Conservation (phyloP, 2,329 filamentous ascomycete genomes). For the Cordyceps fumosorosea region DNA sequence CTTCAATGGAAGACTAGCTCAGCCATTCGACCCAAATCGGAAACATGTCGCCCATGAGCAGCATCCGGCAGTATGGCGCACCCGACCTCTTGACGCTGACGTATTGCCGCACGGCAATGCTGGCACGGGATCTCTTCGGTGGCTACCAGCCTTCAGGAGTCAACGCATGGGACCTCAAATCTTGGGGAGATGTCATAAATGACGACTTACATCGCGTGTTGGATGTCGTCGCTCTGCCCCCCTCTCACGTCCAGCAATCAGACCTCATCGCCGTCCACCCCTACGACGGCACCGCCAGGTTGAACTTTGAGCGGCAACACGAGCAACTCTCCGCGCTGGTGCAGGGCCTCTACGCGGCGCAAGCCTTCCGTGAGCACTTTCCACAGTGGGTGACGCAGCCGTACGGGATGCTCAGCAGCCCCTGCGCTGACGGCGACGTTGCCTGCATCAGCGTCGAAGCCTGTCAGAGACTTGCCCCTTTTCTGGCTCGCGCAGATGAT, state of each 20-base stretch:
- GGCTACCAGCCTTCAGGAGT: background rate
- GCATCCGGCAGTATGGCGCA: background rate
- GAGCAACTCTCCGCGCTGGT: background rate
- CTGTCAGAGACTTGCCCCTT: background rate
- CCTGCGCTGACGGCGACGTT: background rate
- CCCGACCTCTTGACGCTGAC: background rate
- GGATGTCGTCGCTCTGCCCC: background rate
- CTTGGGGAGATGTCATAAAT: background rate
- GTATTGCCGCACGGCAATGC: background rate
- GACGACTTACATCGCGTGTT: background rate
- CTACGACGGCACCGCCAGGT: background rate
- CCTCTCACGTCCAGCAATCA: background rate
- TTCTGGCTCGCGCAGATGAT: background rate
- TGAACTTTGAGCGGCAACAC: background rate
- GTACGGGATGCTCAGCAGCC: background rate
- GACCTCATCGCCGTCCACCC: background rate
- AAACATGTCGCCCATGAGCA: background rate
- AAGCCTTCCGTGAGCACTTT: background rate
- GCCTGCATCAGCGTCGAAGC: background rate
- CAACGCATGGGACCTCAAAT: background rate
- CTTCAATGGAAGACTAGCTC: background rate
- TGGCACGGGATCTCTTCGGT: background rate
- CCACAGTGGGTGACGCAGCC: background rate
- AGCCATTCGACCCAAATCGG: background rate
- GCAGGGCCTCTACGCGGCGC: background rate